Base-by-base conservation (phyloP, 805 yeast species). In the Cyberlindnera mycetangii region DNA sequence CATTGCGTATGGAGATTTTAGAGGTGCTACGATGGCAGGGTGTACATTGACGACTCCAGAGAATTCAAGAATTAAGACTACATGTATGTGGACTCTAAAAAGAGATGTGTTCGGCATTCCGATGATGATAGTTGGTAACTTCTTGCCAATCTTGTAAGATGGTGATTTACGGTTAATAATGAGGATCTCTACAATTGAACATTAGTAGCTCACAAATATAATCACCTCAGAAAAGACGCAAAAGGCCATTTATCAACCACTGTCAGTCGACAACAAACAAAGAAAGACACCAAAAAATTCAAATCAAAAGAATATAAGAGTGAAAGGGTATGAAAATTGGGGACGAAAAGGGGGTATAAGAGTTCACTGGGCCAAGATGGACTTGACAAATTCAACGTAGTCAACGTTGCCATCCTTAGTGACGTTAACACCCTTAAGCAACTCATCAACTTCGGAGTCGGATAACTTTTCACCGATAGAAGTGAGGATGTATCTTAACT, bases 31-130 rank as follows among this genome's bases (percentile, higher is more conserved):
- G n/a, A 88, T 88, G 87, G 80, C 87, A 22, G 86, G 81, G 41
- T 92, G 97, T 67, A 82, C 89, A 0, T 69, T 92, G 30, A 60
- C 87, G 34, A 85, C 90, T 1, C 79, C 85, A 32, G 60, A 62
- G 31, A 64, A 62, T 12, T 76, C 78, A 44, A 62, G 61, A 19
- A 76, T 92, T 37, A 72, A 83, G 40, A 87, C 97, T 0, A 79
- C 88, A 22, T 83, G 95, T 56, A 83, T 86, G 56, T 88, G 97
- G 95, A 93, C 98, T 1, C 69, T 93, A 52, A 89, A 90, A 60
- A 72, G 97, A 61, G 98, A 92, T 61, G 95, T 92, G 15, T 92
- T 93, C 67, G 97, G 97, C 8, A 83, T 92, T 42, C 99, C 99
- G 14, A 84, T 93, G 89, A 90, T 92, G 95, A 84, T 93, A 18